These are phyloP conservation scores for Barnettozyma vustinii DNA, from an alignment of 805 yeast species.

Conservation along the genomic window DNA sequence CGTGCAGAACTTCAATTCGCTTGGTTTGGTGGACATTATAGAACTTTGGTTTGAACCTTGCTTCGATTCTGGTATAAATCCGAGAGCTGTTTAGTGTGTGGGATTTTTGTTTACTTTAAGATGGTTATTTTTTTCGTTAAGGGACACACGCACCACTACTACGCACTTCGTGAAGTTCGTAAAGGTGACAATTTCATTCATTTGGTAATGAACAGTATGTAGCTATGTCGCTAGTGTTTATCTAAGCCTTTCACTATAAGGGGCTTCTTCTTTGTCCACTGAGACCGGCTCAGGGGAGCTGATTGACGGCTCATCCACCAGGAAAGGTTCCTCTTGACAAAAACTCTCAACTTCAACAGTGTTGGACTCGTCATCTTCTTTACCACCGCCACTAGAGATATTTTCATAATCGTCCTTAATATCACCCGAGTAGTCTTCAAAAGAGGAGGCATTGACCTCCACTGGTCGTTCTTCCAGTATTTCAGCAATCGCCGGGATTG, in stretches of 20 bases:
- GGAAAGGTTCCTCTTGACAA: conserved; percentile 9
- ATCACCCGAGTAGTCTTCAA: conserved; percentile 12
- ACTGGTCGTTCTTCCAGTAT: not conserved
- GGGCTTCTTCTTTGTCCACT: not conserved
- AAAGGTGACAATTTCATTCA: not conserved
- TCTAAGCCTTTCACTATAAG: not conserved
- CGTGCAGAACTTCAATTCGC: conserved; percentile 58
- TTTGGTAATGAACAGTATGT: no score
- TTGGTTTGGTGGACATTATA: conserved; percentile 1
- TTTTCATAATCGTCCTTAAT: conserved; percentile 21
- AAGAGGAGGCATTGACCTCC: conserved; percentile 12
- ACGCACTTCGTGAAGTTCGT: no score
- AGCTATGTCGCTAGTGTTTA: not conserved
- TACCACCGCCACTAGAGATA: conserved; percentile 3
- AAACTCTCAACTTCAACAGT: conserved; percentile 9
- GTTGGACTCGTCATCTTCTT: conserved; percentile 2
- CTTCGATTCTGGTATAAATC: not conserved
- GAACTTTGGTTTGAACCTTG: not conserved
- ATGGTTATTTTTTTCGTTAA: not conserved
- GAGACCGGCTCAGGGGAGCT: conserved; percentile 1
- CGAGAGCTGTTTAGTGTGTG: not conserved
- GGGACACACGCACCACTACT: not conserved
- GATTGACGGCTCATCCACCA: conserved; percentile 8
- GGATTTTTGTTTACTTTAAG: not conserved
- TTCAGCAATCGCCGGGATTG: not conserved